A percentile compares a stretch with the other conserved stretches of the same genome.
Evolutionary conservation across 2,329 filamentous ascomycete species (phyloP).

Genomic region (Sporothrix pseudoabietina): DNA sequence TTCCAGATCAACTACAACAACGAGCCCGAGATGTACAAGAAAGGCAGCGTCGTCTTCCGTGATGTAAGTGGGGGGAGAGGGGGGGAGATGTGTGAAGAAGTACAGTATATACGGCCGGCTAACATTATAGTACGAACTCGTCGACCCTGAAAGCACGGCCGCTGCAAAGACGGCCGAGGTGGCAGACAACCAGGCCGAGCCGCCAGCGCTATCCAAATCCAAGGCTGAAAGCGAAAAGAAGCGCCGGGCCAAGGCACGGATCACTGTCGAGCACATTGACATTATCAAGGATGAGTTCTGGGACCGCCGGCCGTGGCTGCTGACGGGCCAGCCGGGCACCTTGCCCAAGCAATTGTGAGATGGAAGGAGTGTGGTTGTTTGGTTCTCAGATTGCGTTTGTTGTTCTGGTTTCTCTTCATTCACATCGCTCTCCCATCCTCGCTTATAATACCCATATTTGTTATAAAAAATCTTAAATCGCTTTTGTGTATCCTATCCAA

Average conservation of each 20-base stretch:
- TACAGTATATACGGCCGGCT: neutral
- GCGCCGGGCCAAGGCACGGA: slow-evolving; percentile 73
- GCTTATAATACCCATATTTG: slow-evolving; percentile 1
- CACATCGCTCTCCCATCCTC: neutral
- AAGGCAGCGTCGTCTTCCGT: slow-evolving; percentile 86
- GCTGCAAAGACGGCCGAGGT: slow-evolving; percentile 49
- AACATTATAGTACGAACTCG: slow-evolving; percentile 64
- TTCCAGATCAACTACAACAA: slow-evolving; percentile 98
- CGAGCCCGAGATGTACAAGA: slow-evolving; percentile 87
- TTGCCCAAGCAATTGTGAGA: slow-evolving; percentile 57
- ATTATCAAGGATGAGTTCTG: slow-evolving; percentile 97
- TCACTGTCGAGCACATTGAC: slow-evolving; percentile 84
- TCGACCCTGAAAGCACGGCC: slow-evolving; percentile 58
- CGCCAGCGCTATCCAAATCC: slow-evolving; percentile 68
- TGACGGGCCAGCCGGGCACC: slow-evolving; percentile 73
- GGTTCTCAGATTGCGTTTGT: slow-evolving; percentile 30
- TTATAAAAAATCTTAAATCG: slow-evolving; percentile 14
- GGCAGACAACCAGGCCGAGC: slow-evolving; percentile 55
- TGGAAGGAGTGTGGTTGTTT: slow-evolving; percentile 18
- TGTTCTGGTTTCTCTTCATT: slow-evolving; percentile 31
- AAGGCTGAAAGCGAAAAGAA: slow-evolving; percentile 83
- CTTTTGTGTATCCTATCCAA: slow-evolving; percentile 21
- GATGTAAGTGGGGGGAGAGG: slow-evolving; percentile 57
- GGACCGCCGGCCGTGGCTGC: slow-evolving; percentile 80
- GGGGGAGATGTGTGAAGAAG: neutral